Evolutionary conservation across 192 early-diverging fungal genomes (phyloP), one percentile per base, ranked within the genome.

Genomic region (Kappamyces sp.): DNA sequence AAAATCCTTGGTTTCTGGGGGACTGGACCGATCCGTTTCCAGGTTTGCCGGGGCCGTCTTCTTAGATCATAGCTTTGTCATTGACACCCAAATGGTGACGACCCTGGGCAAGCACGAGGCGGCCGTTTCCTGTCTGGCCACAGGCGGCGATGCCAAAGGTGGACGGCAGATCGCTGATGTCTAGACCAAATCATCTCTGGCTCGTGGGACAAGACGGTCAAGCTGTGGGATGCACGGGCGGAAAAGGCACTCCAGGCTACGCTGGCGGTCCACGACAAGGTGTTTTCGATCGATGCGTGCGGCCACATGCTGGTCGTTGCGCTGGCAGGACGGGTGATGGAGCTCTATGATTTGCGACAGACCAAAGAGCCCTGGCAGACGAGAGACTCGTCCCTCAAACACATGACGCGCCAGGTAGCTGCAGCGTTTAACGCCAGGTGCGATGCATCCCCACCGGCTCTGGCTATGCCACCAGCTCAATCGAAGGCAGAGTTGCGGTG

Each of bases 401-500:
- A 84, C 62, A 94, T 94, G 83, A 93, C 93, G 0, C 66, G 92
- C 46, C 80, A n/a, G n/a, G n/a, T n/a, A n/a, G n/a, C n/a, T n/a
- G n/a, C n/a, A n/a, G n/a, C n/a, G n/a, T n/a, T n/a, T n/a, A n/a
- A n/a, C n/a, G n/a, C n/a, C n/a, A 78, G 43, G 80, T 99, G 0
- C 62, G 76, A 35, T 86, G 89, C 39, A 91, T 93, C 88, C 90
- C 92, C n/a, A 82, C 84, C 61, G 84, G 89, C 41, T 3, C 62
- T 67, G 94, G 95, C 11, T 96, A 91, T 81, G 93, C 86, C 2
- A 83, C 81, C 47, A 78, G 83, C 59, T 96, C 92, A 4, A 93
- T 94, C 51, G 96, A 99, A 71, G 96, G 96, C 2, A 83, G 96
- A 9, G 84, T 96, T 14, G 87, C 91, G 1, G 88, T 99, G 22